phyloP scores from a whole-genome alignment of 352 stramenopile genomes.

The Phytophthora chlamydospora region DNA sequence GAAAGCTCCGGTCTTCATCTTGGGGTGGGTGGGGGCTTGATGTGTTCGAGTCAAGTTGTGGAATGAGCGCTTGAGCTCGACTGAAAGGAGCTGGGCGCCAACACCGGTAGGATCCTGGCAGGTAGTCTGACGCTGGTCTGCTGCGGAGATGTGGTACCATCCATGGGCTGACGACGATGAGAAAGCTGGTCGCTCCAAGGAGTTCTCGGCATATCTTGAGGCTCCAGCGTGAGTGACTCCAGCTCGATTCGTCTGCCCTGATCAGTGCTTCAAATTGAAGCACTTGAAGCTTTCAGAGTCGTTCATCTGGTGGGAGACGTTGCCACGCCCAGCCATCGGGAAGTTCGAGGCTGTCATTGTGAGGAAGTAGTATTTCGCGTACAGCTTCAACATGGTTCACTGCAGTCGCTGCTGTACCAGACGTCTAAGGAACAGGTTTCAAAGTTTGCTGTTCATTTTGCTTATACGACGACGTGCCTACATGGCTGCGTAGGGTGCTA shows the following conservation, averaged over 20 bases:
- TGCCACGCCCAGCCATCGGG: constrained; percentile 2
- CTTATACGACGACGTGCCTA: constrained; percentile 4
- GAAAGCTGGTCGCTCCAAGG: constrained; percentile 9
- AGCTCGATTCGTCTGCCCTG: too few species aligned
- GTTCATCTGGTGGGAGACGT: constrained; percentile 2
- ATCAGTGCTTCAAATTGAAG: too few species aligned
- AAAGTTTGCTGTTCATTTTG: too few species aligned
- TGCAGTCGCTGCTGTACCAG: too few species aligned
- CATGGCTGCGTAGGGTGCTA: constrained; percentile 39
- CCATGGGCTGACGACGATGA: constrained; percentile 12
- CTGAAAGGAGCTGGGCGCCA: background rate
- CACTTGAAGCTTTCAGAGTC: background rate
- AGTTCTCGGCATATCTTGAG: constrained; percentile 25
- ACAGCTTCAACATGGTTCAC: too few species aligned
- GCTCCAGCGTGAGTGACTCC: background rate
- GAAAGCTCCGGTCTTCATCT: constrained; percentile 27
- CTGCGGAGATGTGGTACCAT: constrained; percentile 9
- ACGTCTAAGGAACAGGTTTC: too few species aligned
- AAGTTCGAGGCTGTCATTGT: too few species aligned
- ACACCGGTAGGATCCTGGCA: constrained; percentile 1
- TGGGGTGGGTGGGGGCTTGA: constrained; percentile 12
- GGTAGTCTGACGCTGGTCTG: constrained; percentile 5
- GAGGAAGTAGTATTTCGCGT: too few species aligned
- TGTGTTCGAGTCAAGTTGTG: constrained; percentile 13
- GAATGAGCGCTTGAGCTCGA: constrained; percentile 19